Conservation (phyloP, 257 asterid species). For the Lavandula angustifolia region DNA sequence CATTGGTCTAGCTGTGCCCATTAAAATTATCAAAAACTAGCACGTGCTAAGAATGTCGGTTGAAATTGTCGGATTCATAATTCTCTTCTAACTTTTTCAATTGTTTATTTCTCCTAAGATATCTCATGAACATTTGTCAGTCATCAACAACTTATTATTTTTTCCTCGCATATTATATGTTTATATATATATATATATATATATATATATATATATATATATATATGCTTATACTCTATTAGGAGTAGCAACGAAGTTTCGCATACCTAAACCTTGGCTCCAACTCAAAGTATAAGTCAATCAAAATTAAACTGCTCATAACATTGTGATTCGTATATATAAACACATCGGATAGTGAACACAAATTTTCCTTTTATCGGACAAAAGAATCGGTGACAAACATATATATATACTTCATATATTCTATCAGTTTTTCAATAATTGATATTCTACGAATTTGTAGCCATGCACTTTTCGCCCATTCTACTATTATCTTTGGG, state of each 20-base stretch:
- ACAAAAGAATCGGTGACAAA: no score
- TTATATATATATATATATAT: neutral
- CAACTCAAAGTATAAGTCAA: conserved; percentile 33
- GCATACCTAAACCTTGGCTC: conserved; percentile 25
- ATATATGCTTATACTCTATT: conserved; percentile 23
- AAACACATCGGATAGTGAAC: no score
- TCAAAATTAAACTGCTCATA: conserved; percentile 4
- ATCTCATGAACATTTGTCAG: conserved; percentile 29
- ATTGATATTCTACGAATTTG: no score
- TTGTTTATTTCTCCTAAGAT: conserved; percentile 36
- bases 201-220: no score
- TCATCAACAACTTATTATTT: conserved; percentile 21
- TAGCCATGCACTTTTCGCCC: neutral
- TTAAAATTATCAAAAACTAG: conserved; percentile 11
- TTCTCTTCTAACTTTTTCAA: neutral
- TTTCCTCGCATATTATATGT: neutral
- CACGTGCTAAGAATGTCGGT: conserved; percentile 38
- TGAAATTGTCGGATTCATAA: conserved; percentile 19
- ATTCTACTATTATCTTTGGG: neutral
- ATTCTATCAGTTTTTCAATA: no score
- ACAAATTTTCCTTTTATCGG: no score
- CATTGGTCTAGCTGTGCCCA: conserved; percentile 26
- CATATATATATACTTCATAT: no score
- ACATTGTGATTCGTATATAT: neutral
- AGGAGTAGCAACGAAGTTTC: conserved; percentile 40